Percentiles rank a stretch among this genome's conserved stretches.
These are phyloP conservation scores for Sordariomycetes sp. DNA, from an alignment of 2,329 filamentous ascomycete genomes.

Conservation along the genomic window DNA sequence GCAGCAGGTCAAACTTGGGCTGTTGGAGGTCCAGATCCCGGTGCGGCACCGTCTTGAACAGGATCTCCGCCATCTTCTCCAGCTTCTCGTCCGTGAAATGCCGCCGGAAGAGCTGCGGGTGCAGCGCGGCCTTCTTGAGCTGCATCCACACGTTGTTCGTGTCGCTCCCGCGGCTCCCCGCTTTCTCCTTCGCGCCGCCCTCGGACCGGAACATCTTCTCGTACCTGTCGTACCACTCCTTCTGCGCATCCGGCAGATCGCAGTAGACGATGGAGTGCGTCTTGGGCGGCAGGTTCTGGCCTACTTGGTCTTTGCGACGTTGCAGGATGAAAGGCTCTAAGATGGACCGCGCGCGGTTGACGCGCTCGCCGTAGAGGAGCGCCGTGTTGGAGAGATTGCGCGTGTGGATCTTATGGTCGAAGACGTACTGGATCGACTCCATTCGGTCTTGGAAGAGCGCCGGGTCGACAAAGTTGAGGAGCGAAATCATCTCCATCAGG, in stretches of 20 bases:
- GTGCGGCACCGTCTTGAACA: conserved; percentile 55
- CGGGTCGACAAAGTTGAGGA: conserved; percentile 91
- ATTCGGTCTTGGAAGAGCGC: conserved; percentile 58
- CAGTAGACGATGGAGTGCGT: conserved; percentile 67
- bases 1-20: conserved; percentile 35
- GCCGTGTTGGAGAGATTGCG: conserved; percentile 69
- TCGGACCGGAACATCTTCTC: conserved; percentile 51
- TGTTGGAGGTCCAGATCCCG: conserved; percentile 38
- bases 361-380: conserved; percentile 75
- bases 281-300: conserved; percentile 74
- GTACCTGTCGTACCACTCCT: conserved; percentile 55
- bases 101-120: conserved; percentile 75
- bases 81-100: conserved; percentile 67
- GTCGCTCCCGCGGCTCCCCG: conserved; percentile 33
- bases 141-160: conserved; percentile 73
- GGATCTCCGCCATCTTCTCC: conserved; percentile 61
- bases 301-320: conserved; percentile 82
- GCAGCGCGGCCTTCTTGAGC: conserved; percentile 81
- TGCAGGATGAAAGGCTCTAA: conserved; percentile 91
- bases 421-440: conserved; percentile 73
- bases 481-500: conserved; percentile 75
- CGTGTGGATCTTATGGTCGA: conserved; percentile 82
- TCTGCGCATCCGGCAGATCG: conserved; percentile 61
- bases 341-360: conserved; percentile 78
- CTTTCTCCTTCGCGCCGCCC: conserved; percentile 25